phyloP scores from a whole-genome alignment of 2,329 filamentous ascomycete genomes.

The Aspergillus hortae region DNA sequence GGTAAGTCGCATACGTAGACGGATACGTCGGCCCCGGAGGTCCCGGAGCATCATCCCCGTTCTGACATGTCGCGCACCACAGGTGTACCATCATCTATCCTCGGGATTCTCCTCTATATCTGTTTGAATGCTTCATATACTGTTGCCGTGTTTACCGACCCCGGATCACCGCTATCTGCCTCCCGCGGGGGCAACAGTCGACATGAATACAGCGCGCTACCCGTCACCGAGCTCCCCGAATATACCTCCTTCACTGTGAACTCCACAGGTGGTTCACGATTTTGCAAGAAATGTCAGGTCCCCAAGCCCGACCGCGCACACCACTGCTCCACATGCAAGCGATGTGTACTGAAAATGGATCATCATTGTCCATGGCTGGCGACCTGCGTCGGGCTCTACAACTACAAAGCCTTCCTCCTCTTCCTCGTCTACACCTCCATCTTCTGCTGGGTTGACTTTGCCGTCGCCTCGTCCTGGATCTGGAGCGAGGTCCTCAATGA shows the following conservation, averaged over 20 bases:
- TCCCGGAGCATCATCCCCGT: background rate
- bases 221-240: constrained; percentile 62
- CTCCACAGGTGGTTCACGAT: constrained; percentile 78
- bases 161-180: constrained; percentile 60
- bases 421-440: constrained; percentile 87
- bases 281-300: constrained; percentile 96
- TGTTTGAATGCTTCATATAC: constrained; percentile 88
- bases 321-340: constrained; percentile 91
- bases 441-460: constrained; percentile 79
- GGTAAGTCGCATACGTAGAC: constrained; percentile 27
- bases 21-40: background rate
- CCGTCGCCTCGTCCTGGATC: constrained; percentile 74
- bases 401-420: constrained; percentile 92
- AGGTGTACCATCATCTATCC: constrained; percentile 50
- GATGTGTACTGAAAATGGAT: constrained; percentile 98
- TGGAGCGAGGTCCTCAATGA: constrained; percentile 76
- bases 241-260: constrained; percentile 86
- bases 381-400: constrained; percentile 87
- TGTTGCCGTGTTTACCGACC: constrained; percentile 86
- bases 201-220: constrained; percentile 69
- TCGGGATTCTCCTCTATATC: constrained; percentile 69
- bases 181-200: constrained; percentile 24
- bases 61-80: constrained; percentile 1
- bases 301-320: constrained; percentile 94
- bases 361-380: constrained; percentile 98